Evolutionary conservation across 2,329 filamentous ascomycete species (phyloP), one percentile per base, ranked within the genome.

Genomic region (Fusarium neocosmosporiellum): DNA sequence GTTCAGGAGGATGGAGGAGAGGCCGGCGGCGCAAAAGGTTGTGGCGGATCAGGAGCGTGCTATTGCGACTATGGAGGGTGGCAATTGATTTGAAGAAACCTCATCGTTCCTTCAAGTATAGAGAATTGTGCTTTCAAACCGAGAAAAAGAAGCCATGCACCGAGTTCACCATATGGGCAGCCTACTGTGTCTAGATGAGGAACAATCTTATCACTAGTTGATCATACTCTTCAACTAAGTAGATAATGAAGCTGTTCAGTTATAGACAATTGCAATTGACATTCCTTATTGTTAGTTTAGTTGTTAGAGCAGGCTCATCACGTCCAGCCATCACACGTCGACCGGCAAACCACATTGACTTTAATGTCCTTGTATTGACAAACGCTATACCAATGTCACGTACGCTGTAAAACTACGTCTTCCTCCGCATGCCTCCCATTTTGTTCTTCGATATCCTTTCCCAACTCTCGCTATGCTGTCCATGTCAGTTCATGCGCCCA

Each of bases 311-410:
- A 18, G 22, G 24, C 24, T 27, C 22, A 48, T 24, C 41, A n/a
- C n/a, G 36, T 36, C 34, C 22, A 41, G 39, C 22, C 31, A 33
- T 33, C 31, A 33, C 31, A 33, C 31, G 10, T 33, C 10, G 13
- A 5, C 39, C 29, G 39, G 31, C 22, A 61, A 9, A 36, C 33
- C 7, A 33, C 31, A n/a, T 24, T 33, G 5, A 29, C 31, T 59
- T 55, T 48, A 34, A 27, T 62, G 53, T 73, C 63, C 63, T 71
- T 68, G 70, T 63, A 50, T 71, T 71, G 59, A 46, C 60, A 63
- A 53, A 68, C 48, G 33, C 46, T 60, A 60, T 72, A 59, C 46
- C 24, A 50, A 33, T 53, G 29, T 62, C 37, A 71, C 59, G 37
- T 31, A 73, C 58, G 50, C 59, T 64, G 22, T 54, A 65, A 43